A percentile compares a stretch with the other conserved stretches of the same genome.
Evolutionary conservation across 73 alveolate species (phyloP).

Genomic region (Paramecium biaurelia): DNA sequence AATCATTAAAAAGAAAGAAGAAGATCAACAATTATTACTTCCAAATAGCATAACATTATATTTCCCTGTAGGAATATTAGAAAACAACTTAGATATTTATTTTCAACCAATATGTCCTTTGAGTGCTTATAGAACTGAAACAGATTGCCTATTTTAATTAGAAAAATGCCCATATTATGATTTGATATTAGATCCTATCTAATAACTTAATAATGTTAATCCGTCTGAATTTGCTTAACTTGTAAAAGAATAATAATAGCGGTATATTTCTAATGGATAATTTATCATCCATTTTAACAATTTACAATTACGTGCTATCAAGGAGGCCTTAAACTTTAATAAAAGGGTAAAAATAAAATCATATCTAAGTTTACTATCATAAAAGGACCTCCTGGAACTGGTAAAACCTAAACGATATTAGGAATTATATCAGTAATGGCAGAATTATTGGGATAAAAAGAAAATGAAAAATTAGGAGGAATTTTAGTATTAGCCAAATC

Average conservation of each 20-base stretch:
- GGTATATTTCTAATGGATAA: neutral
- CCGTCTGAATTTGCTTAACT: neutral
- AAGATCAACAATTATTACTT: neutral
- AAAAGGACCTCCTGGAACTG: constrained; percentile 34
- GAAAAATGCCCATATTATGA: neutral
- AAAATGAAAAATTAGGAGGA: neutral
- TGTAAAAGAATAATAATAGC: neutral
- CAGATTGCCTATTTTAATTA: neutral
- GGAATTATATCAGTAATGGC: neutral
- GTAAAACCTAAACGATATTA: neutral
- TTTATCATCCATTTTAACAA: neutral
- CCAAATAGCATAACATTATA: neutral
- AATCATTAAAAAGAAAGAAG: neutral
- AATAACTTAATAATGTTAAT: neutral
- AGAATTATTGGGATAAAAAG: neutral
- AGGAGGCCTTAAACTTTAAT: neutral
- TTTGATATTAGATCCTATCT: neutral
- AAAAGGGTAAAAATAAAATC: neutral
- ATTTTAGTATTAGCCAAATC: neutral
- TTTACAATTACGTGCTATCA: neutral
- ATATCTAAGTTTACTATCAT: neutral
- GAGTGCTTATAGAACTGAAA: neutral
- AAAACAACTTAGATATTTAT: neutral
- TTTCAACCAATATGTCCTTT: neutral
- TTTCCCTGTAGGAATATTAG: neutral